These are phyloP conservation scores for Adansonia digitata DNA, from an alignment of 345 rosid species.

Conservation along the genomic window DNA sequence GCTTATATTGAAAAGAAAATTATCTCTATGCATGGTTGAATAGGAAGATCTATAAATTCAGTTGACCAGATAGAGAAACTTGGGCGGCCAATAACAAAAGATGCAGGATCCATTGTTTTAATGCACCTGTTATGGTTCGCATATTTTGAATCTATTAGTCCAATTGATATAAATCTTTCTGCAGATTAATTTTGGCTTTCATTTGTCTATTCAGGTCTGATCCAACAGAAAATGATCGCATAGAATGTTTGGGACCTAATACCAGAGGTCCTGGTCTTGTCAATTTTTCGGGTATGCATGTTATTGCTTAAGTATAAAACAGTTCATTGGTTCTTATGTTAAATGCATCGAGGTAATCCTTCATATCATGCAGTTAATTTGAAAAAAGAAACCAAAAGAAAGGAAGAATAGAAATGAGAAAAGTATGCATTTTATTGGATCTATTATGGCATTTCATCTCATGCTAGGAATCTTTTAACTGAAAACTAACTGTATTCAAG, in stretches of 20 bases:
- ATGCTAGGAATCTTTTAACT: background rate
- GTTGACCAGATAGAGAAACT: slow-evolving; percentile 93
- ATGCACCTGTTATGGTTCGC: slow-evolving; percentile 26
- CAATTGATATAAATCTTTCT: background rate
- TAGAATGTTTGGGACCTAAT: slow-evolving; percentile 95
- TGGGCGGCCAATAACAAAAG: slow-evolving; percentile 91
- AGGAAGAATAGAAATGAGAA: background rate
- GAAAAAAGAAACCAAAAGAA: background rate
- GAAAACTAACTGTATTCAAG: background rate
- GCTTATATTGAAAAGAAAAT: slow-evolving; percentile 35
- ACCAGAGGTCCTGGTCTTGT: slow-evolving; percentile 99
- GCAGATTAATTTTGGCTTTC: background rate
- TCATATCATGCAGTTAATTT: too few species aligned
- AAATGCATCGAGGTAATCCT: too few species aligned
- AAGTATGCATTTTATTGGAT: background rate
- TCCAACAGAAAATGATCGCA: slow-evolving; percentile 92
- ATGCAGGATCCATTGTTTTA: slow-evolving; percentile 80
- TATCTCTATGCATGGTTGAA: slow-evolving; percentile 95
- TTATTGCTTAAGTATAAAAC: background rate
- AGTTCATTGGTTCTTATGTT: background rate
- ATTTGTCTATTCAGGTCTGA: slow-evolving; percentile 65
- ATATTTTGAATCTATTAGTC: slow-evolving; percentile 2
- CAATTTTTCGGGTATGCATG: slow-evolving; percentile 64
- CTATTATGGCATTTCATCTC: too few species aligned
- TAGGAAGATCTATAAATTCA: slow-evolving; percentile 82